Percentiles rank a stretch among this genome's conserved stretches.
These are phyloP conservation scores for Tolypocladium capitatum DNA, from an alignment of 2,329 filamentous ascomycete species.

Conservation along the genomic window DNA sequence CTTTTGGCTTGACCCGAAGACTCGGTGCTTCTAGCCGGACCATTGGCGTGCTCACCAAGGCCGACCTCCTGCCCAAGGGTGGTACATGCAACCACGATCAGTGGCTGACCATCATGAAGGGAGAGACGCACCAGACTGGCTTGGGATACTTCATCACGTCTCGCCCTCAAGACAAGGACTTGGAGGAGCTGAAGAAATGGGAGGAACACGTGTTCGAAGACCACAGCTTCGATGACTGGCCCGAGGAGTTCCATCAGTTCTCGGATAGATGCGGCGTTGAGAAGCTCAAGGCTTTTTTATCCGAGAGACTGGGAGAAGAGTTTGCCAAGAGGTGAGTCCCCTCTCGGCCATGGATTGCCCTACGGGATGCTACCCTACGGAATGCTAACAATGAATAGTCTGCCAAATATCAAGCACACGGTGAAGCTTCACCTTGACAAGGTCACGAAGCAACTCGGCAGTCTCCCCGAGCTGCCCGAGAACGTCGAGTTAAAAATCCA, in stretches of 20 bases:
- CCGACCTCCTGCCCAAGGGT: constrained; percentile 51
- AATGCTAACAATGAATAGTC: constrained; percentile 15
- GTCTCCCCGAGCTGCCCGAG: constrained; percentile 52
- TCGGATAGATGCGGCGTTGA: constrained; percentile 38
- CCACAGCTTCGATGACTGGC: constrained; percentile 29
- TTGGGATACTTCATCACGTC: constrained; percentile 73
- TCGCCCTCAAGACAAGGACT: constrained; percentile 42
- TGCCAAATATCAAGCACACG: constrained; percentile 42
- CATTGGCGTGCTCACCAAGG: constrained; percentile 73
- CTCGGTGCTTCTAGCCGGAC: constrained; percentile 45
- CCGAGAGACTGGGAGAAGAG: constrained; percentile 36
- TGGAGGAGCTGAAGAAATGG: constrained; percentile 37
- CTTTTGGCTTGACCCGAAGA: constrained; percentile 49
- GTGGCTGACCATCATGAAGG: constrained; percentile 51
- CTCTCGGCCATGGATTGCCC: neutral
- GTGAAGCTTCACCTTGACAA: constrained; percentile 32
- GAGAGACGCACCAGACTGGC: constrained; percentile 47
- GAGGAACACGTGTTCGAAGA: constrained; percentile 39
- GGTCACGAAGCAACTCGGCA: constrained; percentile 40
- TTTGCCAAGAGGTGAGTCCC: constrained; percentile 35
- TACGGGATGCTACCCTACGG: neutral
- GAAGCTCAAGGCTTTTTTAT: constrained; percentile 37
- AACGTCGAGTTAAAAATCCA: constrained; percentile 56
- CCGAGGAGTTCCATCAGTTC: constrained; percentile 31
- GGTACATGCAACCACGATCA: constrained; percentile 30